Evolutionary conservation across 2,329 filamentous ascomycete species (phyloP).

Genomic region (Magnaporthales sp.): DNA sequence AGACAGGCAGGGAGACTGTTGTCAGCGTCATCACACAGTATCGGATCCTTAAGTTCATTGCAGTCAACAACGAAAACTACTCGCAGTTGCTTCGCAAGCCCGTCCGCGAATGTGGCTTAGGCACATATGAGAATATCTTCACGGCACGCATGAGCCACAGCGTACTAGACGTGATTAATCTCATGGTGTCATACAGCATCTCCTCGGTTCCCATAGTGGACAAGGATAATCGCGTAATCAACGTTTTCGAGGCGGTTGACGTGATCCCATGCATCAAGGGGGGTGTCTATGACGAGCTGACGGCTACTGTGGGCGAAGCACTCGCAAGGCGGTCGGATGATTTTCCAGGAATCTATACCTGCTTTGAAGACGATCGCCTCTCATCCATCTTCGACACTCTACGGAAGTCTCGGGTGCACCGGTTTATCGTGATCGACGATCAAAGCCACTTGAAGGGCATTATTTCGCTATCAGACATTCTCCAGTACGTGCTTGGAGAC

Average conservation of each 20-base stretch:
- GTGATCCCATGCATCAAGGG: slow-evolving; percentile 95
- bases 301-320: slow-evolving; percentile 79
- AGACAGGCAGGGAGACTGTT: slow-evolving; percentile 85
- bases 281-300: slow-evolving; percentile 83
- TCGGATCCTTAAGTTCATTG: slow-evolving; percentile 96
- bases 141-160: slow-evolving; percentile 83
- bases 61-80: slow-evolving; percentile 80
- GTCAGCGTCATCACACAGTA: slow-evolving; percentile 98
- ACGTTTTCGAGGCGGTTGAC: slow-evolving; percentile 96
- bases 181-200: slow-evolving; percentile 88
- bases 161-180: slow-evolving; percentile 89
- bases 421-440: slow-evolving; percentile 88
- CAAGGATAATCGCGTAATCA: slow-evolving; percentile 66
- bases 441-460: slow-evolving; percentile 78
- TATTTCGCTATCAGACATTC: slow-evolving; percentile 89
- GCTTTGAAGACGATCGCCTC: slow-evolving; percentile 80
- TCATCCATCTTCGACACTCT: slow-evolving; percentile 97
- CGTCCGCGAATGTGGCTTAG: slow-evolving; percentile 73
- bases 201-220: slow-evolving; percentile 93
- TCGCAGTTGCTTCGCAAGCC: slow-evolving; percentile 85
- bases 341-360: slow-evolving; percentile 95
- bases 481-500: slow-evolving; percentile 86
- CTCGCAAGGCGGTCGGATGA: slow-evolving; percentile 80
- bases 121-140: slow-evolving; percentile 72
- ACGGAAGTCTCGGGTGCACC: slow-evolving; percentile 87